These are phyloP conservation scores for Rutstroemia sp. DNA, from an alignment of 2,329 filamentous ascomycete genomes.

Conservation along the genomic window DNA sequence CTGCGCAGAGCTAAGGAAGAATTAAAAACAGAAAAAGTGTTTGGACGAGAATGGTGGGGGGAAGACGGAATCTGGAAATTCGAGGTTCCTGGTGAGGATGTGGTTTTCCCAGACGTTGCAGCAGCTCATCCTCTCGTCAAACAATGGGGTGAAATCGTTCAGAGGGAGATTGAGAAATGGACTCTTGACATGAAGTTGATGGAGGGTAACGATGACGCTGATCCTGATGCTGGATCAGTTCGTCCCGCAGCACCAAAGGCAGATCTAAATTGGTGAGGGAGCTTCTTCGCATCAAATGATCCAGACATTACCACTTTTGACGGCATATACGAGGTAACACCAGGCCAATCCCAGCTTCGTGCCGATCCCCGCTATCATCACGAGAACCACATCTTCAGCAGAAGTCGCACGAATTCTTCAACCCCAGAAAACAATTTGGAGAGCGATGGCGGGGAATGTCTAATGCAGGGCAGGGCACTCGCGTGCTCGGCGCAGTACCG, in stretches of 20 bases:
- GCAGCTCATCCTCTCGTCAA: constrained; percentile 57
- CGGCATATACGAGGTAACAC: constrained; percentile 8
- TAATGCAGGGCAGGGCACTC: background rate
- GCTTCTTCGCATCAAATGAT: background rate
- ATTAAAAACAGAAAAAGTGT: constrained; percentile 54
- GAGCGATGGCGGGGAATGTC: background rate
- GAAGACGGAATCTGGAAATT: constrained; percentile 67
- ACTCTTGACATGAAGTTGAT: constrained; percentile 29
- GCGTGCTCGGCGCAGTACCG: background rate
- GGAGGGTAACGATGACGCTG: constrained; percentile 10
- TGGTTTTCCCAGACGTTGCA: constrained; percentile 56
- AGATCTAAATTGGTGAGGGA: constrained; percentile 20
- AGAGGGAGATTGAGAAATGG: constrained; percentile 35
- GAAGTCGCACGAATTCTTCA: background rate
- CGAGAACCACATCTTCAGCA: background rate
- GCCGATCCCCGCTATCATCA: background rate
- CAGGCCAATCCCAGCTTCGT: background rate
- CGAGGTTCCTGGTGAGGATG: constrained; percentile 39
- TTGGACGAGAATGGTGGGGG: constrained; percentile 59
- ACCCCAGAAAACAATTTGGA: background rate
- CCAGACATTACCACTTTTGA: background rate
- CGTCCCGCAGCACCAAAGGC: constrained; percentile 8
- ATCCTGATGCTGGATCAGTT: background rate
- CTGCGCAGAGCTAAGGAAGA: constrained; percentile 48
- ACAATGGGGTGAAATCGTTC: constrained; percentile 49